Conservation (phyloP, 2,329 filamentous ascomycete genomes). For the Xylaria sp. region DNA sequence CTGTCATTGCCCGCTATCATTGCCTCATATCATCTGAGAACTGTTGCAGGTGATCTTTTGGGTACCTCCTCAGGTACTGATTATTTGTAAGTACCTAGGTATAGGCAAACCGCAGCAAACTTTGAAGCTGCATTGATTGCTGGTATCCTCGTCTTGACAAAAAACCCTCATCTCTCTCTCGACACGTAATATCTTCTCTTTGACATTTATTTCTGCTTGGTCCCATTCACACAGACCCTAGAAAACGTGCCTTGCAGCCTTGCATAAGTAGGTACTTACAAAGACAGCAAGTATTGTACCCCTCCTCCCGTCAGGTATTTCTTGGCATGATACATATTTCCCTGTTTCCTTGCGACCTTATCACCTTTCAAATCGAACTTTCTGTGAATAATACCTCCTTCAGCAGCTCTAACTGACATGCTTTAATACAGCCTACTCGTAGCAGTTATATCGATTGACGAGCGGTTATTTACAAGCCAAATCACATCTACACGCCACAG, state of each 20-base stretch:
- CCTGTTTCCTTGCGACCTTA: constrained; percentile 25
- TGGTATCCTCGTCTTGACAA: not conserved
- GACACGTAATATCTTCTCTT: not conserved
- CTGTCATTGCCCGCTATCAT: not conserved
- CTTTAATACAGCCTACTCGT: not conserved
- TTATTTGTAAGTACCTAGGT: not conserved
- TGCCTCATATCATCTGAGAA: not conserved
- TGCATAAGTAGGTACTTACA: not conserved
- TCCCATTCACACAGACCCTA: not conserved
- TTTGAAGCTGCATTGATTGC: not conserved
- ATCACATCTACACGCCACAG: constrained; percentile 4
- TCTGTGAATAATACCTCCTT: not conserved
- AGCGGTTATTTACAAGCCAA: not conserved
- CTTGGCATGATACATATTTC: constrained; percentile 23
- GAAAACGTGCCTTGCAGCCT: not conserved
- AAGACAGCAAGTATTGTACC: constrained; percentile 14
- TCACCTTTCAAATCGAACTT: constrained; percentile 1
- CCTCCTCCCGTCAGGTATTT: constrained; percentile 22
- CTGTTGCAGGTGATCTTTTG: too few species aligned
- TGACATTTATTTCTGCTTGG: not conserved
- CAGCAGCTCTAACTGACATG: not conserved
- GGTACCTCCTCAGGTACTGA: not conserved
- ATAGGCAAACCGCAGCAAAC: not conserved
- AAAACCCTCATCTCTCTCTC: not conserved
- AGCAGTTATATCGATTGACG: not conserved